Conservation (phyloP, 2,329 filamentous ascomycete genomes). For the Penicillium italicum region DNA sequence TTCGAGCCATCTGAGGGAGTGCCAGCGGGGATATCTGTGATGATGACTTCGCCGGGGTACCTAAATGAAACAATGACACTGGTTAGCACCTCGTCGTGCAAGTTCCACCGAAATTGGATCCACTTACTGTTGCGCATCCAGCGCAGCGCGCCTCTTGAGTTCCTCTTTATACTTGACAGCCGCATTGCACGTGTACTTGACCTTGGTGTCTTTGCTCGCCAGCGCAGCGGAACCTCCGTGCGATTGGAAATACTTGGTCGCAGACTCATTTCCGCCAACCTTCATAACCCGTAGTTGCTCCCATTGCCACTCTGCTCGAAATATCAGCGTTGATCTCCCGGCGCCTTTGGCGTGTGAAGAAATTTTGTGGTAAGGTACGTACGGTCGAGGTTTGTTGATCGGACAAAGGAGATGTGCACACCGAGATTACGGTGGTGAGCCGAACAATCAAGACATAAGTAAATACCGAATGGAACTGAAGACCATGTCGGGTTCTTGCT, state of each 20-base stretch:
- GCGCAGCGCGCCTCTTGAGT: conserved; percentile 76
- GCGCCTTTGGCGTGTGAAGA: neutral
- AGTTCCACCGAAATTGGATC: neutral
- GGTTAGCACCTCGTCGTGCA: conserved; percentile 6
- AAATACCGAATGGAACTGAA: conserved; percentile 94
- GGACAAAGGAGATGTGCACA: conserved; percentile 98
- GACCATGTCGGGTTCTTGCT: conserved; percentile 99
- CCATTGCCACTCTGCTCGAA: conserved; percentile 84
- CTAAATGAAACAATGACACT: conserved; percentile 45
- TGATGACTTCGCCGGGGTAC: conserved; percentile 78
- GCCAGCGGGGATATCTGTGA: conserved; percentile 67
- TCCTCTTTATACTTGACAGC: conserved; percentile 98
- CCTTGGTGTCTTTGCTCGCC: conserved; percentile 93
- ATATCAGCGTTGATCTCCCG: conserved; percentile 21
- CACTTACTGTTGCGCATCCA: conserved; percentile 78
- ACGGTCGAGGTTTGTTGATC: conserved; percentile 98
- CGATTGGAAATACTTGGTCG: conserved; percentile 96
- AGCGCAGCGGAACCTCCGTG: conserved; percentile 92
- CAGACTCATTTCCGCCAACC: conserved; percentile 95
- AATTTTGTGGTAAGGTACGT: conserved; percentile 45
- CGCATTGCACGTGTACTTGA: conserved; percentile 91
- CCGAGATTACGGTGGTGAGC: conserved; percentile 95
- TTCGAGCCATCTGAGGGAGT: conserved; percentile 60
- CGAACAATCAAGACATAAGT: conserved; percentile 96
- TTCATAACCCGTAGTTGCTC: conserved; percentile 97